A percentile compares a stretch with the other conserved stretches of the same genome.
phyloP scores from a whole-genome alignment of 306 rosid species.

The Pterocarpus macrocarpus region DNA sequence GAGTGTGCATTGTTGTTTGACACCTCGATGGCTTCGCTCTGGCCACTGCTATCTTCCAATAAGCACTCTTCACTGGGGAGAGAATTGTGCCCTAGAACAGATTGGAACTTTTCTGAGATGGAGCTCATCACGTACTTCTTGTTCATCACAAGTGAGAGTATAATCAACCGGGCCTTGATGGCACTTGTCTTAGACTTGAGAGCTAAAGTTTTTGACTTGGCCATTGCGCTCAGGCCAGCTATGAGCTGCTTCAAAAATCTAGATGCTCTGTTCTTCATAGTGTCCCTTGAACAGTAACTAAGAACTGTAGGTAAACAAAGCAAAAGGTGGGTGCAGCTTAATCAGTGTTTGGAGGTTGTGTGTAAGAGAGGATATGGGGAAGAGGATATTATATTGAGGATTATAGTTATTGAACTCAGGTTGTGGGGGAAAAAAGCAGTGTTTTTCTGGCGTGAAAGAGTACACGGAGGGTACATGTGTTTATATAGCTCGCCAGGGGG shows the following conservation, averaged over 20 bases:
- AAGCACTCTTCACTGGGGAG: conserved; percentile 32
- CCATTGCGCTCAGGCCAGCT: conserved; percentile 50
- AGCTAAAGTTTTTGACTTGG: conserved; percentile 55
- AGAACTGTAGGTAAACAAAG: too few species aligned
- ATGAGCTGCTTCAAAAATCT: conserved; percentile 50
- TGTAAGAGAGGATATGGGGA: neutral
- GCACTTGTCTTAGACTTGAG: conserved; percentile 59
- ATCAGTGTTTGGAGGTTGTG: too few species aligned
- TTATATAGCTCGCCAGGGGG: conserved; percentile 18
- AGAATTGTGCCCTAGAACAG: conserved; percentile 46
- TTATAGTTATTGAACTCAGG: neutral
- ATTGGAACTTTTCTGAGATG: conserved; percentile 57
- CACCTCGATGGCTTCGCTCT: conserved; percentile 14
- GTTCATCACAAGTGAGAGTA: conserved; percentile 60
- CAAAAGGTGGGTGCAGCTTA: too few species aligned
- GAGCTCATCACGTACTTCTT: conserved; percentile 56
- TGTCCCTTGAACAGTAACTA: neutral
- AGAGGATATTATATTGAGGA: conserved; percentile 1
- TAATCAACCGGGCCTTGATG: conserved; percentile 56
- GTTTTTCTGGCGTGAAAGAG: conserved; percentile 35
- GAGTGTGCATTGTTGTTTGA: conserved; percentile 8
- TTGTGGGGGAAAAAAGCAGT: conserved; percentile 29
- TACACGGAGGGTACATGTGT: neutral
- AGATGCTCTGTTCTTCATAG: conserved; percentile 53
- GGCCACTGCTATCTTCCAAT: conserved; percentile 19